Conservation (phyloP, 2,329 filamentous ascomycete species). For the Cryphonectria parasitica region DNA sequence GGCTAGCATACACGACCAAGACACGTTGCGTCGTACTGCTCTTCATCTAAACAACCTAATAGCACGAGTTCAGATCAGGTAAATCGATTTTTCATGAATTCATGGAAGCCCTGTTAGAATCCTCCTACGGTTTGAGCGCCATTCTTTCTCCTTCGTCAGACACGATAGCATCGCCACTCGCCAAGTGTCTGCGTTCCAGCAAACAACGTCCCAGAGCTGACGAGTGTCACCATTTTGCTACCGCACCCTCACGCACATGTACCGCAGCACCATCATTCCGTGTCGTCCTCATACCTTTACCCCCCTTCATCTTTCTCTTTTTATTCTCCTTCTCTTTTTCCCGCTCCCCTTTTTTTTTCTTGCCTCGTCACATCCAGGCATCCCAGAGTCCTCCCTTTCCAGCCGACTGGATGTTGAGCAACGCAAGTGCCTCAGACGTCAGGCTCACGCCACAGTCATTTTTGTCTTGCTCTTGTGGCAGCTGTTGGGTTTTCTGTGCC, state of each 20-base stretch:
- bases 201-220: neutral
- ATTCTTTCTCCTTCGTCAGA: neutral
- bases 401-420: neutral
- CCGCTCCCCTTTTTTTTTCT: neutral
- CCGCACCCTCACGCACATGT: no score
- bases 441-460: neutral
- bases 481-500: neutral
- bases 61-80: neutral
- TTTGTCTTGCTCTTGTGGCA: neutral
- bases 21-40: neutral
- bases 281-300: neutral
- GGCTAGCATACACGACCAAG: neutral
- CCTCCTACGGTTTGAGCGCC: neutral
- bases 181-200: neutral
- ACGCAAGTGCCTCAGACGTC: neutral
- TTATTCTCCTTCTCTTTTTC: no score
- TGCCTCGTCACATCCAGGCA: neutral
- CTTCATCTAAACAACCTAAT: neutral
- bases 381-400: neutral
- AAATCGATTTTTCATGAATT: neutral
- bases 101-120: neutral
- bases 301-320: no score
- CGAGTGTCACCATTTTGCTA: no score
- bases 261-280: no score
- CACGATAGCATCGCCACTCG: neutral